Percentiles rank a stretch among this genome's conserved stretches.
These are phyloP conservation scores for Kluyveromyces nonfermentans DNA, from an alignment of 805 yeast species.

Conservation along the genomic window DNA sequence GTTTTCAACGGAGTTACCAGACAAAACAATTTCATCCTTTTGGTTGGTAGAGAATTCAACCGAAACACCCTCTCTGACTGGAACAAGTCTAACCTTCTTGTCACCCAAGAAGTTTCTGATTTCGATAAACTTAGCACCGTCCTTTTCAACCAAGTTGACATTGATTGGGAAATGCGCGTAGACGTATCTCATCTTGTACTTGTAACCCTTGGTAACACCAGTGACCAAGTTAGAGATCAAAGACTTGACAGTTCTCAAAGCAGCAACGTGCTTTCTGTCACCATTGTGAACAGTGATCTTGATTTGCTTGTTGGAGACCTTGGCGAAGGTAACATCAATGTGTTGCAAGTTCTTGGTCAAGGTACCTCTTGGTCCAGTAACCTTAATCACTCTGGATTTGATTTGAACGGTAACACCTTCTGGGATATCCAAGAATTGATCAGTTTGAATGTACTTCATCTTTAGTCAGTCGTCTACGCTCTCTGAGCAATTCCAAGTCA, in stretches of 20 bases:
- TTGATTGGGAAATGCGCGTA: constrained; percentile 99
- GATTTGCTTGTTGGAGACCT: constrained; percentile 62
- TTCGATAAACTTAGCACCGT: constrained; percentile 70
- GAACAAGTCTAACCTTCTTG: constrained; percentile 87
- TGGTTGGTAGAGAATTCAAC: constrained; percentile 72
- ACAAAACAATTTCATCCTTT: constrained; percentile 89
- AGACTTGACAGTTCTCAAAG: constrained; percentile 97
- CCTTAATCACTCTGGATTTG: constrained; percentile 84
- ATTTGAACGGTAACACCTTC: constrained; percentile 87
- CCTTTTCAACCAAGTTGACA: constrained; percentile 80
- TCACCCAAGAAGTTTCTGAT: constrained; percentile 99
- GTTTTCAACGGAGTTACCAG: constrained; percentile 94
- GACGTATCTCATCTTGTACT: constrained; percentile 99
- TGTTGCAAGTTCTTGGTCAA: constrained; percentile 86
- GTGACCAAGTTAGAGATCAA: constrained; percentile 87
- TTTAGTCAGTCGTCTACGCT: constrained; percentile 1
- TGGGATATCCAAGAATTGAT: constrained; percentile 76
- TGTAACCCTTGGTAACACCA: constrained; percentile 99
- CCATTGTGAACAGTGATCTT: constrained; percentile 95
- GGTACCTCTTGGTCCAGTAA: constrained; percentile 96
- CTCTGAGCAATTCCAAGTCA: too few relatives aligned
- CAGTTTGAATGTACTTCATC: constrained; percentile 84
- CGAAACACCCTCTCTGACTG: constrained; percentile 81
- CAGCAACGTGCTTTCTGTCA: constrained; percentile 99
- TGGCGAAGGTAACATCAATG: constrained; percentile 87